A percentile compares a stretch with the other conserved stretches of the same genome.
Conservation (phyloP, 495 filamentous ascomycete genomes). For the Penicillium dipodomyicola region DNA sequence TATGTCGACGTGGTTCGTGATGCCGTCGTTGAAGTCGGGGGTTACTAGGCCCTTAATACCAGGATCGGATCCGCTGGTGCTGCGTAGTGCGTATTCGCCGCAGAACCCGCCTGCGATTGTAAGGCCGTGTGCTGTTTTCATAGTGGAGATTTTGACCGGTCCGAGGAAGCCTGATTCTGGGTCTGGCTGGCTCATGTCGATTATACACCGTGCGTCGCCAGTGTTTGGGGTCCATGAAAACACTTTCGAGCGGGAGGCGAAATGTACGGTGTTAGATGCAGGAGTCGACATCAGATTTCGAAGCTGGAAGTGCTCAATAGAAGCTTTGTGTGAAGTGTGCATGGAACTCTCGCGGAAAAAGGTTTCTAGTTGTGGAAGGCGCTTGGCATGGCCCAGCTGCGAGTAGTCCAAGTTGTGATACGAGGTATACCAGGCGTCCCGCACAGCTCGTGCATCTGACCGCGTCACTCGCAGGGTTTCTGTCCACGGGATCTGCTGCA, state of each 20-base stretch:
- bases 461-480: conserved; percentile 60
- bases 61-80: conserved; percentile 54
- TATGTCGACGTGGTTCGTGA: conserved; percentile 84
- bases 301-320: conserved; percentile 82
- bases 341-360: conserved; percentile 72
- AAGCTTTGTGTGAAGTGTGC: conserved; percentile 61
- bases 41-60: conserved; percentile 57
- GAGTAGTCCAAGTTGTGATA: conserved; percentile 44
- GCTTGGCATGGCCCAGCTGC: conserved; percentile 24
- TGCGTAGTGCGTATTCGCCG: conserved; percentile 75
- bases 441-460: conserved; percentile 55
- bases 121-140: conserved; percentile 64
- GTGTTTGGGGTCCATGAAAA: conserved; percentile 42
- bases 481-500: conserved; percentile 78
- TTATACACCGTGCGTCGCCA: conserved; percentile 47
- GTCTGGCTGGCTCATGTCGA: conserved; percentile 58
- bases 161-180: conserved; percentile 40
- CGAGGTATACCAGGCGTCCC: conserved; percentile 49
- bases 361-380: conserved; percentile 30
- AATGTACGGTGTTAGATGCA: conserved; percentile 74
- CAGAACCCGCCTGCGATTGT: conserved; percentile 77
- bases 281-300: conserved; percentile 76
- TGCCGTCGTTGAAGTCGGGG: conserved; percentile 55
- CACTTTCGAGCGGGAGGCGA: conserved; percentile 62
- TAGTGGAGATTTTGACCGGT: conserved; percentile 62